A percentile compares a stretch with the other conserved stretches of the same genome.
These are phyloP conservation scores for Hemisphaericaspora subhashii DNA, from an alignment of 1,139 yeast genomes.

Conservation along the genomic window DNA sequence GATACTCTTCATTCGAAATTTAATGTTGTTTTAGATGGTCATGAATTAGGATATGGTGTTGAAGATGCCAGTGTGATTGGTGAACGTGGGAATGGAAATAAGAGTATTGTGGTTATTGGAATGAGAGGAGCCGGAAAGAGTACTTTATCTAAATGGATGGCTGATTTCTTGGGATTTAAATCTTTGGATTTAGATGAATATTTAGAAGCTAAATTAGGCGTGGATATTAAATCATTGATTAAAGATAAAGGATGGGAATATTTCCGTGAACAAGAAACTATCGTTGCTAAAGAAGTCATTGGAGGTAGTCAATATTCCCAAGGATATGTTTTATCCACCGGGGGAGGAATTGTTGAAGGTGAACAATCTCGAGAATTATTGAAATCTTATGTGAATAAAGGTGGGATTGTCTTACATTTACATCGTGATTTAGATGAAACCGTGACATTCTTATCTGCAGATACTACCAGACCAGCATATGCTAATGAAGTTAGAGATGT, in stretches of 20 bases:
- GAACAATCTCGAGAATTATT: constrained; percentile 64
- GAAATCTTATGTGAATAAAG: constrained; percentile 52
- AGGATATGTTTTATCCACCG: constrained; percentile 82
- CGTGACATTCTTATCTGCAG: constrained; percentile 68
- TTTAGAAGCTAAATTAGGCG: constrained; percentile 56
- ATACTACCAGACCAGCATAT: constrained; percentile 86
- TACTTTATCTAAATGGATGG: constrained; percentile 80
- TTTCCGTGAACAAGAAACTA: constrained; percentile 72
- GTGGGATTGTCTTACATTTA: constrained; percentile 82
- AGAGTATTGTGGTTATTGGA: constrained; percentile 81
- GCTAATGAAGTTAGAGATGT: constrained; percentile 76
- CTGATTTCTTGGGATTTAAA: constrained; percentile 67
- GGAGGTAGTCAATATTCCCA: constrained; percentile 34
- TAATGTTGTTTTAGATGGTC: constrained; percentile 67
- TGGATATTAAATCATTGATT: constrained; percentile 67
- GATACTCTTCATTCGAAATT: constrained; percentile 76
- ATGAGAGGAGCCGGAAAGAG: constrained; percentile 99
- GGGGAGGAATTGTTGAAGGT: constrained; percentile 94
- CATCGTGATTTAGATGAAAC: constrained; percentile 88
- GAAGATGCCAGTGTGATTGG: constrained; percentile 16
- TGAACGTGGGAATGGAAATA: constrained; percentile 35
- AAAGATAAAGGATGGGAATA: constrained; percentile 79
- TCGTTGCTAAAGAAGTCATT: constrained; percentile 55
- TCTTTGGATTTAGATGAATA: constrained; percentile 76
- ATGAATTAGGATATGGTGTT: constrained; percentile 40